These are phyloP conservation scores for Termitomyces sp. DNA, from an alignment of 768 basidiomycete genomes.

Conservation along the genomic window DNA sequence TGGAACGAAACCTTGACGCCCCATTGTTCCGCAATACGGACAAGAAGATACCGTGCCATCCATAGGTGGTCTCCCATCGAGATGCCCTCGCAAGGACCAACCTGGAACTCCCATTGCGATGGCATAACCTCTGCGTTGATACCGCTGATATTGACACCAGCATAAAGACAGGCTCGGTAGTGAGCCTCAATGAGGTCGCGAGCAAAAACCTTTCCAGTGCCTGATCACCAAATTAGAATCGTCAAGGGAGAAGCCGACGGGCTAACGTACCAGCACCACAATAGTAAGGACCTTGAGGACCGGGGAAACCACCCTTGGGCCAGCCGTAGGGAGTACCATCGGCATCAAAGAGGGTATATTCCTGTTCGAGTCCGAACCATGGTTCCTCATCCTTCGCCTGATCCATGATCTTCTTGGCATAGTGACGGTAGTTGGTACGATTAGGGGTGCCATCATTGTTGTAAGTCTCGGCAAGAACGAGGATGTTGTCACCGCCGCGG, in stretches of 20 bases:
- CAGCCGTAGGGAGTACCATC: constrained; percentile 91
- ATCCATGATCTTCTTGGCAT: constrained; percentile 94
- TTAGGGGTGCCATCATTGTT: constrained; percentile 99
- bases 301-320: constrained; percentile 99
- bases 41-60: constrained; percentile 96
- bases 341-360: constrained; percentile 94
- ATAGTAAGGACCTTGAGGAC: constrained; percentile 98
- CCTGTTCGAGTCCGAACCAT: constrained; percentile 99
- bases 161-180: constrained; percentile 93
- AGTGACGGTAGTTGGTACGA: constrained; percentile 91
- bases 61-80: constrained; percentile 99
- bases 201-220: constrained; percentile 95
- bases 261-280: constrained; percentile 85
- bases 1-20: constrained; percentile 98
- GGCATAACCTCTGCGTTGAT: constrained; percentile 99
- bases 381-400: constrained; percentile 72
- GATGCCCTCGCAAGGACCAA: constrained; percentile 97
- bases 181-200: constrained; percentile 99
- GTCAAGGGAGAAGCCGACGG: background rate
- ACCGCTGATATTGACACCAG: constrained; percentile 96
- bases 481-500: constrained; percentile 97
- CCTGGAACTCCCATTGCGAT: constrained; percentile 99
- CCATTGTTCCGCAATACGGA: constrained; percentile 98
- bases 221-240: constrained; percentile 28
- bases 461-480: constrained; percentile 96